phyloP scores from a whole-genome alignment of 169 alveolate genomes.

The Eimeria brunetti region DNA sequence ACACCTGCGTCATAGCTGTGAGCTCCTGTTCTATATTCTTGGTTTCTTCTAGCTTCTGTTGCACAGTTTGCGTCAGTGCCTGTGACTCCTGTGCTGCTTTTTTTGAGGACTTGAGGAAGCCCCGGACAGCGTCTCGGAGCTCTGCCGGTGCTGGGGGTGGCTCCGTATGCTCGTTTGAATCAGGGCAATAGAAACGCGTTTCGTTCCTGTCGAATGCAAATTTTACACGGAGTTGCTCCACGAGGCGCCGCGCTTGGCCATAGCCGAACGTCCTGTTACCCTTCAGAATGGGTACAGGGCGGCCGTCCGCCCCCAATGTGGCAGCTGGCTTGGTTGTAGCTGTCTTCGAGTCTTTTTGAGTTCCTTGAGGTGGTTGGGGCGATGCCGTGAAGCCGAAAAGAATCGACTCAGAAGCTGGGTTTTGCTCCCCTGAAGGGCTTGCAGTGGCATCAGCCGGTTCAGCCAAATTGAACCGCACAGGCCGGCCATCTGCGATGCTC shows the following conservation, averaged over 20 bases:
- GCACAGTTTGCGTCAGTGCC: neutral
- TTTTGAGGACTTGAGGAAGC: constrained; percentile 44
- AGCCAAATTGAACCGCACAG: constrained; percentile 33
- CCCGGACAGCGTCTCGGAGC: constrained; percentile 26
- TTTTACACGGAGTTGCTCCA: constrained; percentile 54
- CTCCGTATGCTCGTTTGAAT: constrained; percentile 37
- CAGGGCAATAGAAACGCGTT: constrained; percentile 59
- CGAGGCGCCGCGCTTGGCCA: constrained; percentile 64
- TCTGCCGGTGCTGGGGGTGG: constrained; percentile 61
- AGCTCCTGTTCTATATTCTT: constrained; percentile 51
- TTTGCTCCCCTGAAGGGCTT: neutral
- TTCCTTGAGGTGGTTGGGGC: neutral
- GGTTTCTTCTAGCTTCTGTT: constrained; percentile 4
- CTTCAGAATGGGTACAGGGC: constrained; percentile 50
- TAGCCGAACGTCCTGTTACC: constrained; percentile 32
- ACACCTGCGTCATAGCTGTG: constrained; percentile 34
- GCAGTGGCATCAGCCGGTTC: neutral
- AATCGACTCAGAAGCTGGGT: neutral
- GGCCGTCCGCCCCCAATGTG: constrained; percentile 31
- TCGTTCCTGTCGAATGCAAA: constrained; percentile 70
- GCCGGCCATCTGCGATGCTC: constrained; percentile 43
- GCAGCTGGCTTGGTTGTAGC: constrained; percentile 35
- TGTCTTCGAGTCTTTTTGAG: neutral
- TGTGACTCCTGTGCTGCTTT: constrained; percentile 17
- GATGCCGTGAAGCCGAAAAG: neutral